Evolutionary conservation across 2,329 filamentous ascomycete species (phyloP), one percentile per base, ranked within the genome.

Genomic region (Alternaria dauci): DNA sequence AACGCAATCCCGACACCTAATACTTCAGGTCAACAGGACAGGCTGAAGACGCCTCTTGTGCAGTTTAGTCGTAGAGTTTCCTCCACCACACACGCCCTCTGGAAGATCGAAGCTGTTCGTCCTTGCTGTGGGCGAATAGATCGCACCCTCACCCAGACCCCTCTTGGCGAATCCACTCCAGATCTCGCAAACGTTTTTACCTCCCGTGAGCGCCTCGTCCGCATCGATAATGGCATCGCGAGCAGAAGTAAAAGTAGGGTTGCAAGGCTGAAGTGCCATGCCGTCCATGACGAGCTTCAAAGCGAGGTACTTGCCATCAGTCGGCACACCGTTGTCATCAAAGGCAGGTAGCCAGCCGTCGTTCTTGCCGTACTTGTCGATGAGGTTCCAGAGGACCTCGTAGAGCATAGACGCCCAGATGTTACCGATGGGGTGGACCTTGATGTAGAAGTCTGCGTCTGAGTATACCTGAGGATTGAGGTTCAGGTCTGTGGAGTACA

Each of bases 161-260:
- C 85, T 77, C 81, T 87, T 87, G 1, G 85, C 85, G 66, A 87
- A 87, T 0, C 69, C 85, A 14, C 66, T 83, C 85, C 86, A 87
- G 59, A 87, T 75, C 65, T 80, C 79, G 54, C 85, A 87, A 12
- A 68, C 59, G 71, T 87, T 87, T 11, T 68, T 71, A 2, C 85
- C 85, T 1, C 79, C 80, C 1, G 85, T 87, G 8, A 87, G 76
- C 4, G 80, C 80, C 34, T 73, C 73, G 68, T 87, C 85, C 0
- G 85, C 85, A 58, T 87, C 86, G 23, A 87, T 67, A 63, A 87
- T 87, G 18, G 84, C 84, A 56, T 86, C 81, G 28, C 86, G 79
- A 1, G 84, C 84, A 54, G 81, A 80, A 11, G 86, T 75, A 57
- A 87, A 84, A 52, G 79, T 85, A 28, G 85, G 85, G 67, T 81